Evolutionary conservation across 495 filamentous ascomycete species (phyloP).

Genomic region (Mycothermus thermophilus): DNA sequence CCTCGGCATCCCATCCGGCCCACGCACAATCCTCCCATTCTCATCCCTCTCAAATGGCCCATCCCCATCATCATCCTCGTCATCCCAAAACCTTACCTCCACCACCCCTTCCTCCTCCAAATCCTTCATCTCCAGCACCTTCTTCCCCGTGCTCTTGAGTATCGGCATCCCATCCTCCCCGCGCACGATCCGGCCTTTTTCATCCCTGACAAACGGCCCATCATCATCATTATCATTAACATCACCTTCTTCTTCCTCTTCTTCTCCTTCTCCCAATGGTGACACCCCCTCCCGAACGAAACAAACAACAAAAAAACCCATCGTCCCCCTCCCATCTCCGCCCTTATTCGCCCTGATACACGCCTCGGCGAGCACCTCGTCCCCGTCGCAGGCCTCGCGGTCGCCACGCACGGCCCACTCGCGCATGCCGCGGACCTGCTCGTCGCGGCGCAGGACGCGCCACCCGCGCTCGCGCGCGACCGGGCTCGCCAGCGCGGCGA

Average conservation of each 20-base stretch:
- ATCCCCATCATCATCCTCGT: constrained; percentile 5
- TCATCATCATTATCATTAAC: constrained; percentile 9
- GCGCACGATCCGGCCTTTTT: constrained; percentile 24
- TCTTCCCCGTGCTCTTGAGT: constrained; percentile 19
- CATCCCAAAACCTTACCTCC: constrained; percentile 10
- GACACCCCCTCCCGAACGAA: constrained; percentile 28
- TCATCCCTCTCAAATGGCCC: constrained; percentile 19
- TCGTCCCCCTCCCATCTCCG: constrained; percentile 58
- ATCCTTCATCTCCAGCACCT: constrained; percentile 9
- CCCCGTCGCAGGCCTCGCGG: constrained; percentile 46
- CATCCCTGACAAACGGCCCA: constrained; percentile 26
- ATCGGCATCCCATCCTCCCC: constrained; percentile 27
- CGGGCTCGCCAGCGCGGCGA: constrained; percentile 48
- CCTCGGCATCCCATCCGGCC: constrained; percentile 23
- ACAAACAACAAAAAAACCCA: constrained; percentile 37
- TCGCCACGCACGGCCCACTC: constrained; percentile 61
- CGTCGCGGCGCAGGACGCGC: constrained; percentile 52
- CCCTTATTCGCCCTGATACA: constrained; percentile 72
- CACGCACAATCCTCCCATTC: constrained; percentile 22
- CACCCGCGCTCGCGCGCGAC: constrained; percentile 58
- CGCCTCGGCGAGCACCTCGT: constrained; percentile 31
- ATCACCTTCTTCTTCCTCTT: constrained; percentile 6
- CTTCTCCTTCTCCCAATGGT: constrained; percentile 5
- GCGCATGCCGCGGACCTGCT: constrained; percentile 57
- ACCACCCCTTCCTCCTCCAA: constrained; percentile 17